Evolutionary conservation across 805 yeast genomes (phyloP).

Genomic region (Candida nonsorbophila): DNA sequence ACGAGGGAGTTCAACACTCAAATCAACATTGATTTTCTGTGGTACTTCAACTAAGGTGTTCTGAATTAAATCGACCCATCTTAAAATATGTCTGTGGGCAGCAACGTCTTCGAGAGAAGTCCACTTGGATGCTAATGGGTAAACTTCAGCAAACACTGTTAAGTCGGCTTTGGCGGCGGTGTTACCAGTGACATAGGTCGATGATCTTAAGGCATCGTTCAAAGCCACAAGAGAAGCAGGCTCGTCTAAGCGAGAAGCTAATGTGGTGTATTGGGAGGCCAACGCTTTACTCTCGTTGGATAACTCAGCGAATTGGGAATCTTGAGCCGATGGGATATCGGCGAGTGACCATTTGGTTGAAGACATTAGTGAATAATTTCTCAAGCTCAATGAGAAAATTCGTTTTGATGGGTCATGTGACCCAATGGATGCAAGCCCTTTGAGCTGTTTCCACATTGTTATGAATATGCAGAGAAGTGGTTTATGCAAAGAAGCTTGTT

Average conservation of each 20-base stretch:
- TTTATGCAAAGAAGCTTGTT: no score
- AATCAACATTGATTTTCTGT: constrained; percentile 53
- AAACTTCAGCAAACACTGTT: constrained; percentile 58
- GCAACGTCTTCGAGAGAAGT: constrained; percentile 50
- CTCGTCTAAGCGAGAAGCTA: constrained; percentile 52
- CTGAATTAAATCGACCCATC: constrained; percentile 92
- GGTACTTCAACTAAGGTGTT: constrained; percentile 47
- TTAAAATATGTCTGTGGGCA: constrained; percentile 71
- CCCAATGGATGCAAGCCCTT: no score
- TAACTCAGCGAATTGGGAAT: constrained; percentile 7
- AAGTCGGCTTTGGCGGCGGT: constrained; percentile 68
- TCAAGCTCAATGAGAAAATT: no score
- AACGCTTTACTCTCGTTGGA: constrained; percentile 57
- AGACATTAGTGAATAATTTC: no score
- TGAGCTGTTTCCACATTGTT: no score
- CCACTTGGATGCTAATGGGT: constrained; percentile 57
- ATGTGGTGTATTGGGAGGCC: constrained; percentile 72
- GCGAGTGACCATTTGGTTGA: no score
- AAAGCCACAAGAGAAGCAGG: constrained; percentile 44
- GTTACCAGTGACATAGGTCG: constrained; percentile 69
- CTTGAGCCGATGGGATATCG: no score
- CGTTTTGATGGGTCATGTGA: no score
- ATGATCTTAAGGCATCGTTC: constrained; percentile 62
- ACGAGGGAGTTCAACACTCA: constrained; percentile 62
- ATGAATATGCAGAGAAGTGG: no score